Conservation (phyloP, 2,329 filamentous ascomycete genomes). For the Hypoxylon sp. region DNA sequence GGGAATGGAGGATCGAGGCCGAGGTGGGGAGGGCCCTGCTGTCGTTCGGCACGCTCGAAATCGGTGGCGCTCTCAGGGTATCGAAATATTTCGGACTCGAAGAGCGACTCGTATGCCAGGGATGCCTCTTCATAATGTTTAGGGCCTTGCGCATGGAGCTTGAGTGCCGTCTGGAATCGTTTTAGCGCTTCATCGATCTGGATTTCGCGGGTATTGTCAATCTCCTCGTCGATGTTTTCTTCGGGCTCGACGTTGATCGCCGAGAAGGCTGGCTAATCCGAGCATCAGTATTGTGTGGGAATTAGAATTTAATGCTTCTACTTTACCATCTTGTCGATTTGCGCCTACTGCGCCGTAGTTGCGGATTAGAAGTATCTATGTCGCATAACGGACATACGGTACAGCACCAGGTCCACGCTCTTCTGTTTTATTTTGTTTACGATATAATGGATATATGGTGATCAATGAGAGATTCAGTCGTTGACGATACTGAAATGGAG, state of each 20-base stretch:
- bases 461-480: not conserved
- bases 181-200: constrained; percentile 97
- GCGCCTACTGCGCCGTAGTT: constrained; percentile 19
- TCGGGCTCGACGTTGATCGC: constrained; percentile 96
- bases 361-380: not conserved
- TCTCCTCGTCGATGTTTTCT: constrained; percentile 87
- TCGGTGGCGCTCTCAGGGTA: constrained; percentile 90
- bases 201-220: constrained; percentile 95
- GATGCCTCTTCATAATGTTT: constrained; percentile 79
- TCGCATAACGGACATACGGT: constrained; percentile 17
- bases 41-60: constrained; percentile 76
- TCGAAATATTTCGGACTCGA: constrained; percentile 92
- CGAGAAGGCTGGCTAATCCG: constrained; percentile 75
- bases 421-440: not conserved
- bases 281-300: constrained; percentile 1
- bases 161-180: constrained; percentile 90
- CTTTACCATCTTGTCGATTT: constrained; percentile 32
- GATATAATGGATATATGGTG: not conserved
- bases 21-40: constrained; percentile 62
- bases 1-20: constrained; percentile 62
- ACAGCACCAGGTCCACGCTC: not conserved
- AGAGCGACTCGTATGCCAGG: constrained; percentile 85
- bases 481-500: not conserved
- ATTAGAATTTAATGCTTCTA: not conserved
- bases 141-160: constrained; percentile 89